Percentiles rank a stretch among this genome's conserved stretches.
Evolutionary conservation across 352 stramenopile species (phyloP).

Genomic region (Globisporangium polare): DNA sequence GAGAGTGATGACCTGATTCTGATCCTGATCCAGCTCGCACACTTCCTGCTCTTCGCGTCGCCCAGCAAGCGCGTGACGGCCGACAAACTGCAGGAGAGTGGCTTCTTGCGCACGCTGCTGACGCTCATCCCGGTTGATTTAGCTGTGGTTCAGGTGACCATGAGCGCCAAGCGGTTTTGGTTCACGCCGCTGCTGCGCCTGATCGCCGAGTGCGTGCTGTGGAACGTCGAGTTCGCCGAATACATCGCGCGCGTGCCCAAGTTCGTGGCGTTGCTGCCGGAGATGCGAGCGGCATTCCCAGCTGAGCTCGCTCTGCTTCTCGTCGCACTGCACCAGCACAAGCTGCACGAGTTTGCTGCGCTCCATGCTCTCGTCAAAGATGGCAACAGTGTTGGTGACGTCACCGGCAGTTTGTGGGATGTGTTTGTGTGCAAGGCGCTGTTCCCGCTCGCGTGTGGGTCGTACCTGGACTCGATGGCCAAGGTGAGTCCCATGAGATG

Average conservation of each 20-base stretch:
- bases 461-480: conserved; percentile 33
- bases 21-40: conserved; percentile 45
- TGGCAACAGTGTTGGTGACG: background rate
- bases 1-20: conserved; percentile 31
- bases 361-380: background rate
- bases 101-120: conserved; percentile 39
- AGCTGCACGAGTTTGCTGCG: conserved; percentile 7
- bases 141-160: background rate
- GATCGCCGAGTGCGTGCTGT: conserved; percentile 45
- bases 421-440: conserved; percentile 22
- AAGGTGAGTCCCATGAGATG: conserved; percentile 20
- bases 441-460: conserved; percentile 26
- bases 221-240: conserved; percentile 34
- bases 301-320: conserved; percentile 35
- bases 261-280: conserved; percentile 26
- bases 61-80: conserved; percentile 21
- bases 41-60: conserved; percentile 38
- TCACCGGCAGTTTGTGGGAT: conserved; percentile 24
- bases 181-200: conserved; percentile 42
- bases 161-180: conserved; percentile 22
- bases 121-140: conserved; percentile 27
- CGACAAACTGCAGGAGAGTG: conserved; percentile 39
- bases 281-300: conserved; percentile 19
- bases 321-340: conserved; percentile 39
- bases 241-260: conserved; percentile 43